A percentile compares a stretch with the other conserved stretches of the same genome.
These are phyloP conservation scores for Cyberlindnera euphorbiae DNA, from an alignment of 805 yeast species.

Conservation along the genomic window DNA sequence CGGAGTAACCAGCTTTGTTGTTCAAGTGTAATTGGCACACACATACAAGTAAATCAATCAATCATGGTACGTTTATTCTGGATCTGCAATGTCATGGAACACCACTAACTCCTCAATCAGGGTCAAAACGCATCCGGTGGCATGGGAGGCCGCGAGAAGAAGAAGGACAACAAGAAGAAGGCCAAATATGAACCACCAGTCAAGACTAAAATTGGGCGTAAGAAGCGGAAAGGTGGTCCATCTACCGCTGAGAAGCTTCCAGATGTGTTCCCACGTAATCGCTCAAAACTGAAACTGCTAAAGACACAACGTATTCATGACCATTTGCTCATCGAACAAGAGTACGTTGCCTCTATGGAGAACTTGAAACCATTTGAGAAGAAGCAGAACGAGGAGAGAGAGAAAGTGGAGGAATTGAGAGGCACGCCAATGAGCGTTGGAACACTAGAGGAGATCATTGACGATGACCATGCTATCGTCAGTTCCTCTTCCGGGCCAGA, in stretches of 20 bases:
- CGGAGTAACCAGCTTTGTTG: too few species aligned
- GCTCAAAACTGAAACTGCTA: slow-evolving; percentile 86
- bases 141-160: slow-evolving; percentile 39
- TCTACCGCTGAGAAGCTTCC: slow-evolving; percentile 84
- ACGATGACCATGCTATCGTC: slow-evolving; percentile 98
- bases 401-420: slow-evolving; percentile 90
- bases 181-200: slow-evolving; percentile 99
- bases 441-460: slow-evolving; percentile 93
- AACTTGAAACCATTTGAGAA: slow-evolving; percentile 94
- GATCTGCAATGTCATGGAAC: too few species aligned
- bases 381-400: slow-evolving; percentile 92
- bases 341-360: slow-evolving; percentile 92
- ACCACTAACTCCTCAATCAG: slow-evolving; percentile 19
- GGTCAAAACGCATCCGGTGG: slow-evolving; percentile 55
- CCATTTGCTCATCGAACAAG: slow-evolving; percentile 90
- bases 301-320: slow-evolving; percentile 96
- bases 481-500: slow-evolving; percentile 95
- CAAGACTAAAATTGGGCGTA: slow-evolving; percentile 87
- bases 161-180: slow-evolving; percentile 72
- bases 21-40: too few species aligned
- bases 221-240: slow-evolving; percentile 87
- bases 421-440: slow-evolving; percentile 97
- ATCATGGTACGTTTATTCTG: too few species aligned
- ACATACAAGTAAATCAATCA: too few species aligned
- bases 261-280: slow-evolving; percentile 81